Evolutionary conservation across 768 basidiomycete genomes (phyloP).

Genomic region (Termitomyces sp.): DNA sequence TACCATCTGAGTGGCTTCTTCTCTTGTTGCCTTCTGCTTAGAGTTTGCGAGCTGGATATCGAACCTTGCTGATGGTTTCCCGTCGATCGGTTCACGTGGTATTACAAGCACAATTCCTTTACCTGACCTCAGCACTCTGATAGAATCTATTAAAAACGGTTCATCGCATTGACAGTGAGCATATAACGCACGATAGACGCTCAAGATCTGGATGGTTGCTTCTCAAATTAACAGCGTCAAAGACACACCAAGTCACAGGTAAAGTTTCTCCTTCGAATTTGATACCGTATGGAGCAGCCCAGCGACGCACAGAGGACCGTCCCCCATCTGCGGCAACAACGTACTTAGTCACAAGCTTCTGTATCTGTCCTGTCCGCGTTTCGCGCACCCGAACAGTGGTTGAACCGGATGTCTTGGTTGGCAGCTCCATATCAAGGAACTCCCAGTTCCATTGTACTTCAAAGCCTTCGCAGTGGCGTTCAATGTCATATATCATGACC

Average conservation of each 20-base stretch:
- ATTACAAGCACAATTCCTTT: constrained; percentile 14
- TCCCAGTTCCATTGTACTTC: constrained; percentile 13
- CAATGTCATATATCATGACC: constrained; percentile 13
- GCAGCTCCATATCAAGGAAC: constrained; percentile 11
- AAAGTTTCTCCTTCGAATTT: constrained; percentile 9
- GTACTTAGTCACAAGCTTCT: constrained; percentile 5
- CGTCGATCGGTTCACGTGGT: constrained; percentile 14
- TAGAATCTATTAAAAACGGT: background rate
- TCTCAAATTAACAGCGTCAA: constrained; percentile 11
- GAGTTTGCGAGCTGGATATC: constrained; percentile 14
- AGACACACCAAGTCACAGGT: constrained; percentile 14
- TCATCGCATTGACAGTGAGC: background rate
- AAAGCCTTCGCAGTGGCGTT: constrained; percentile 13
- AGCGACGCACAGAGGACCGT: constrained; percentile 11
- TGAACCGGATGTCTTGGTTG: background rate
- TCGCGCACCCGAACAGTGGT: constrained; percentile 8
- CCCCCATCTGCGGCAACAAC: constrained; percentile 14
- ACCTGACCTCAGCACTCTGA: constrained; percentile 10
- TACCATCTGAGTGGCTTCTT: constrained; percentile 8
- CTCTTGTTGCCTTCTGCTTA: constrained; percentile 11
- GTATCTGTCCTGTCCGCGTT: constrained; percentile 6
- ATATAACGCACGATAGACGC: constrained; percentile 8
- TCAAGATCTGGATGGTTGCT: constrained; percentile 14
- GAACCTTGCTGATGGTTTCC: constrained; percentile 15
- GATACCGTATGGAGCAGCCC: constrained; percentile 11